These are phyloP conservation scores for Piloderma croceum DNA, from an alignment of 768 basidiomycete genomes.

Conservation along the genomic window DNA sequence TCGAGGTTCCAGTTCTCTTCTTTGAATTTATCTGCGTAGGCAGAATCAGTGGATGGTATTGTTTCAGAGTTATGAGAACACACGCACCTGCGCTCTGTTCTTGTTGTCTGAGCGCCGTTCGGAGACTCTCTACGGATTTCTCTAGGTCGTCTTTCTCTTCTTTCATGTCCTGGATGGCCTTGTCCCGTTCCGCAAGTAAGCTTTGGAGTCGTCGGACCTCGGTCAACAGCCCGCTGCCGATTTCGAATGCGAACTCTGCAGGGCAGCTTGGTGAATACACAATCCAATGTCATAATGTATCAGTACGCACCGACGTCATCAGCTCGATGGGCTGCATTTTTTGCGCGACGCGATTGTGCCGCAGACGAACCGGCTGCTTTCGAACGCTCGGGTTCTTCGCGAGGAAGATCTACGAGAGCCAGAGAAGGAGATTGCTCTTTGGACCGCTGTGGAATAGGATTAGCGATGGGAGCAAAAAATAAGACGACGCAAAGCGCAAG, in stretches of 20 bases:
- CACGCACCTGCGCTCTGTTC: conserved; percentile 73
- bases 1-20: conserved; percentile 99
- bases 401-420: conserved; percentile 47
- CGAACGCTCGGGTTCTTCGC: conserved; percentile 56
- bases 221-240: conserved; percentile 84
- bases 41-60: conserved; percentile 7
- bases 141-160: conserved; percentile 91
- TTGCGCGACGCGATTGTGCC: conserved; percentile 82
- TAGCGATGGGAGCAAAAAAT: conserved; percentile 8
- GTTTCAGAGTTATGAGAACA: conserved; percentile 1
- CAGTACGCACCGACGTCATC: conserved; percentile 86
- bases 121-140: conserved; percentile 67
- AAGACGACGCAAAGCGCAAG: conserved; percentile 3
- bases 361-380: conserved; percentile 64
- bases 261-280: conserved; percentile 1
- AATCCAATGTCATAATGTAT: no score
- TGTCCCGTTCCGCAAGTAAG: conserved; percentile 86
- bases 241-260: conserved; percentile 95
- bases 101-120: conserved; percentile 68
- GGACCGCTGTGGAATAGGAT: conserved; percentile 35
- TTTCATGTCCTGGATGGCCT: conserved; percentile 84
- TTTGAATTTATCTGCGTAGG: conserved; percentile 76
- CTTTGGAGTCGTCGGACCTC: conserved; percentile 91
- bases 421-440: conserved; percentile 41
- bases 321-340: conserved; percentile 86